phyloP scores from a whole-genome alignment of 1,139 yeast species.

The Yamadazyma pseudoaaseri region DNA sequence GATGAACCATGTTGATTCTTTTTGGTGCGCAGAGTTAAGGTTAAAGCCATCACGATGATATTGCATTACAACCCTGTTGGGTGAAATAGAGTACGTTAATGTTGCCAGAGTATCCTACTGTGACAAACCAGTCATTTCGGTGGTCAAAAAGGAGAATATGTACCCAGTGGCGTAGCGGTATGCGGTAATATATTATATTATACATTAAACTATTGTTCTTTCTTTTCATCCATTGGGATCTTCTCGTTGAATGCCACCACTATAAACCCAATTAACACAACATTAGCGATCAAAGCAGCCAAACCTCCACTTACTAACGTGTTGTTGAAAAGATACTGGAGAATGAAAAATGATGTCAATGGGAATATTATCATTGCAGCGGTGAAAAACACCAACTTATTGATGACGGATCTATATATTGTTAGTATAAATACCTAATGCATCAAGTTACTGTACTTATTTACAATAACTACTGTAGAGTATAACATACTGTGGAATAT shows the following conservation, averaged over 20 bases:
- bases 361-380: slow-evolving; percentile 87
- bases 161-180: no score
- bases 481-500: slow-evolving; percentile 14
- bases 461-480: neutral
- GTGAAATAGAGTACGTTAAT: no score
- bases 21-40: neutral
- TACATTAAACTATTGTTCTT: slow-evolving; percentile 7
- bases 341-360: slow-evolving; percentile 64
- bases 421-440: slow-evolving; percentile 34
- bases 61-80: no score
- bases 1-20: slow-evolving; percentile 26
- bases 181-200: no score
- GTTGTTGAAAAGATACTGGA: slow-evolving; percentile 55
- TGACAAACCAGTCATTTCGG: no score
- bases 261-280: slow-evolving; percentile 83
- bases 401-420: slow-evolving; percentile 53
- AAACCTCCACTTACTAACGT: slow-evolving; percentile 83
- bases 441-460: neutral
- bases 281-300: slow-evolving; percentile 85
- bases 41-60: neutral
- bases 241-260: slow-evolving; percentile 87
- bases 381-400: slow-evolving; percentile 81
- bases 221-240: slow-evolving; percentile 34
- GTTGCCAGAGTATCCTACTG: no score
- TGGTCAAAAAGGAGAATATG: no score